phyloP scores from a whole-genome alignment of 805 yeast species.

The Pichia manshurica region DNA sequence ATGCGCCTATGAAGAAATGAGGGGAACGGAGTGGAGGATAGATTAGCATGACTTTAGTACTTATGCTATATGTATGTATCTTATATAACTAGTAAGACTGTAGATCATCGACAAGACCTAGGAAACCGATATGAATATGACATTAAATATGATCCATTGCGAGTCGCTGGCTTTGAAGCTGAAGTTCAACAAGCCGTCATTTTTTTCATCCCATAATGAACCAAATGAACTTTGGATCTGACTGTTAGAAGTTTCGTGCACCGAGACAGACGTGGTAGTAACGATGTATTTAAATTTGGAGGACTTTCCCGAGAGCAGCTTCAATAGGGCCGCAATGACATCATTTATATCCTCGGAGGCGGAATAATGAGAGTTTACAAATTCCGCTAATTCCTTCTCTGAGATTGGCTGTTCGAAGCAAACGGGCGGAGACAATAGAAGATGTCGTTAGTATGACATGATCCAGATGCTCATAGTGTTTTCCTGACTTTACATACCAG shows the following conservation, averaged over 20 bases:
- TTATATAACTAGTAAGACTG: too few relatives aligned
- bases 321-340: slow-evolving; percentile 31
- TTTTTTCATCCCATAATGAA: slow-evolving; percentile 50
- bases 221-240: slow-evolving; percentile 39
- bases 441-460: too few relatives aligned
- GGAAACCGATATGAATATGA: slow-evolving; percentile 6
- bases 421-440: slow-evolving; percentile 15
- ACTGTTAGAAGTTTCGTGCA: slow-evolving; percentile 21
- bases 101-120: too few relatives aligned
- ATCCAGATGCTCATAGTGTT: too few relatives aligned
- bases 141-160: slow-evolving; percentile 14
- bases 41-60: neutral
- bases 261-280: slow-evolving; percentile 34
- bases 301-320: slow-evolving; percentile 37
- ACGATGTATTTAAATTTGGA: slow-evolving; percentile 54
- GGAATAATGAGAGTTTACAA: slow-evolving; percentile 4
- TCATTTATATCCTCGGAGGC: slow-evolving; percentile 15
- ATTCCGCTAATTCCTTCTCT: slow-evolving; percentile 14
- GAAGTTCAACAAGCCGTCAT: slow-evolving; percentile 47
- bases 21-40: neutral
- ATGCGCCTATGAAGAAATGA: slow-evolving; percentile 5
- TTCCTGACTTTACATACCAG: too few relatives aligned
- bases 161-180: slow-evolving; percentile 23
- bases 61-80: neutral
- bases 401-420: slow-evolving; percentile 24